Base-by-base conservation (phyloP, 441 rosid genomes). In the Populus hybrid region DNA sequence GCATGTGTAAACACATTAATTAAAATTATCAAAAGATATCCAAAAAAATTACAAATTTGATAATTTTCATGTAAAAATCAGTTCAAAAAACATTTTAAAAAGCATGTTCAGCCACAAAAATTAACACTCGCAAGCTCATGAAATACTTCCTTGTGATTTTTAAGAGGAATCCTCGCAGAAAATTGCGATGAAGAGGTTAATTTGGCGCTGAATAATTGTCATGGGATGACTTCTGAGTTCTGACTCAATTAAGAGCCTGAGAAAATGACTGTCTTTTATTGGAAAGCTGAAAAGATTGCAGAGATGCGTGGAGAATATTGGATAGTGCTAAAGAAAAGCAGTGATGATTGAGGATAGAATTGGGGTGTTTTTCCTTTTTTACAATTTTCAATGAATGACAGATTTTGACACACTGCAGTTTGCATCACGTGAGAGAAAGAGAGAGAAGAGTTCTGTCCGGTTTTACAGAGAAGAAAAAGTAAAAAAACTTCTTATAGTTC, bases 341-440 rank as follows among this genome's bases (percentile, higher is more conserved):
- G 42, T 64, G 73, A 78, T 84, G 76, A 77, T 82, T 80, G 82
- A 80, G 69, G 73, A 61, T 78, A 38, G 81, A 71, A 80, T 64
- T 68, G 50, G 45, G 64, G 65, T 63, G 11, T 24, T 16, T 8
- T 36, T 9, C 24, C 11, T n/a, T 73, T 68, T 78, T 56, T 20
- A 8, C 73, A 61, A 56, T 24, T 73, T 71, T 79, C 53, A 65
- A 80, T 50, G 79, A 59, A 64, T 5, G 82, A 74, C 70, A 78
- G 64, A 63, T 63, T 61, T 76, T 31, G 40, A 75, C 69, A 31
- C 45, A 40, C 63, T 65, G 10, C 64, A n/a, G 75, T 70, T 66
- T 64, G 53, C 11, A 73, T 76, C 76, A 77, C 74, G 78, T 76
- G 85, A 68, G 69, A 72, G 70, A 23, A 1, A 24, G 67, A 61